Base-by-base conservation (phyloP, 1,139 yeast species). In the Yamadazyma oceani region DNA sequence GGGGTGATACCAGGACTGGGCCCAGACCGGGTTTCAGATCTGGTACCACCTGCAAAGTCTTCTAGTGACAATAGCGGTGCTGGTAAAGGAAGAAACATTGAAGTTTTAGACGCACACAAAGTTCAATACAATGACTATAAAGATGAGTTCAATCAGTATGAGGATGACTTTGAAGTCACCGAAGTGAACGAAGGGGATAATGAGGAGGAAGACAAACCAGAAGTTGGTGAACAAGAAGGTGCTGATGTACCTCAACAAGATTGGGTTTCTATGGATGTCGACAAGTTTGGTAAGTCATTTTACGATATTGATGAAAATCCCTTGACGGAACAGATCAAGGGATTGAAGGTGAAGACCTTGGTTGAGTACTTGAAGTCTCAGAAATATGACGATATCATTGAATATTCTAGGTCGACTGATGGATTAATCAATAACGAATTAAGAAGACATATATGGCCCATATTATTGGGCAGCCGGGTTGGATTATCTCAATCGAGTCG, bases 221-320 rank as follows among this genome's bases (percentile, higher is more conserved):
- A n/a, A n/a, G n/a, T n/a, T n/a, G n/a, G n/a, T n/a, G n/a, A n/a
- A n/a, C n/a, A n/a, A n/a, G n/a, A n/a, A n/a, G n/a, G n/a, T n/a
- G n/a, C n/a, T n/a, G n/a, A n/a, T n/a, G n/a, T n/a, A n/a, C n/a
- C n/a, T n/a, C n/a, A n/a, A n/a, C 69, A 66, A 6, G 71, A 65
- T 27, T 74, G 80, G 80, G 75, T 71, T 15, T 63, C 70, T 34
- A 75, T 74, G 78, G 78, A 72, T 44, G 55, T 69, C 15, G 69
- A 61, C 26, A 69, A 68, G 37, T 57, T 75, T 35, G 75, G 78
- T n/a, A 64, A 62, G 43, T 74, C 80, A 7, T 60, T 75, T 37
- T 76, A 73, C 51, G 66, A 63, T 40, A 64, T 48, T 28, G 68
- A 61, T 13, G 64, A 68, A 34, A 53, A 54, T 28, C 80, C 80